A percentile compares a stretch with the other conserved stretches of the same genome.
phyloP scores from a whole-genome alignment of 2,329 filamentous ascomycete species.

The Sordariomycetes sp. region DNA sequence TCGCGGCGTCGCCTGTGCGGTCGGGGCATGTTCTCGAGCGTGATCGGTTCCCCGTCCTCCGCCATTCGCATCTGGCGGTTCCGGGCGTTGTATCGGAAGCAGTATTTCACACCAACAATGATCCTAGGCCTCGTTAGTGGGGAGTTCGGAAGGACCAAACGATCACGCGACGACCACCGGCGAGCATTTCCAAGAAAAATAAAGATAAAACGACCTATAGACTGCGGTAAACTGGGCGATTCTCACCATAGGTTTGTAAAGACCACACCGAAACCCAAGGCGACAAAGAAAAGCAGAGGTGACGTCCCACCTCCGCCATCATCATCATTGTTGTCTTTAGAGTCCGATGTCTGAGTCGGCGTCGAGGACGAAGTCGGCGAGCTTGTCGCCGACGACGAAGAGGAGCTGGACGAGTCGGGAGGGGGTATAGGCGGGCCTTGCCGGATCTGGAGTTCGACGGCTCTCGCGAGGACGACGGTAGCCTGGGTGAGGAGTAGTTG shows the following conservation, averaged over 20 bases:
- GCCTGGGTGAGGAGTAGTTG: constrained; percentile 22
- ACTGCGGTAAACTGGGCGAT: neutral
- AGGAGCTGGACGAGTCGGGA: constrained; percentile 10
- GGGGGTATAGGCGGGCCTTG: constrained; percentile 3
- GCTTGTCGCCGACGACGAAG: constrained; percentile 11
- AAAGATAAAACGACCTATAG: too few relatives aligned
- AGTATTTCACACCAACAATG: constrained; percentile 98
- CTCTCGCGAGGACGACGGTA: constrained; percentile 21
- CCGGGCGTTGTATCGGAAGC: constrained; percentile 93
- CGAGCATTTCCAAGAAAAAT: neutral
- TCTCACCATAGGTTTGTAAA: constrained; percentile 96
- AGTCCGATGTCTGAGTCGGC: constrained; percentile 6
- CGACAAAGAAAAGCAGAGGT: constrained; percentile 67
- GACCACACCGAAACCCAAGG: constrained; percentile 91
- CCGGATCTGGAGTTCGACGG: constrained; percentile 10
- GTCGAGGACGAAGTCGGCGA: constrained; percentile 10
- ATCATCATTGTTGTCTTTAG: constrained; percentile 8
- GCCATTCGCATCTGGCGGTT: constrained; percentile 67
- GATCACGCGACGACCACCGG: neutral
- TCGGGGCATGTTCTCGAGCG: constrained; percentile 70
- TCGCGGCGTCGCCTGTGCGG: constrained; percentile 79
- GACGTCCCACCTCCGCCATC: constrained; percentile 20
- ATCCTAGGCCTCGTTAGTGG: constrained; percentile 51
- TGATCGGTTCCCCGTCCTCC: constrained; percentile 80
- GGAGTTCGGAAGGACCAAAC: neutral